A percentile compares a stretch with the other conserved stretches of the same genome.
Conservation (phyloP, 2,329 filamentous ascomycete genomes). For the Colletotrichum sp. region DNA sequence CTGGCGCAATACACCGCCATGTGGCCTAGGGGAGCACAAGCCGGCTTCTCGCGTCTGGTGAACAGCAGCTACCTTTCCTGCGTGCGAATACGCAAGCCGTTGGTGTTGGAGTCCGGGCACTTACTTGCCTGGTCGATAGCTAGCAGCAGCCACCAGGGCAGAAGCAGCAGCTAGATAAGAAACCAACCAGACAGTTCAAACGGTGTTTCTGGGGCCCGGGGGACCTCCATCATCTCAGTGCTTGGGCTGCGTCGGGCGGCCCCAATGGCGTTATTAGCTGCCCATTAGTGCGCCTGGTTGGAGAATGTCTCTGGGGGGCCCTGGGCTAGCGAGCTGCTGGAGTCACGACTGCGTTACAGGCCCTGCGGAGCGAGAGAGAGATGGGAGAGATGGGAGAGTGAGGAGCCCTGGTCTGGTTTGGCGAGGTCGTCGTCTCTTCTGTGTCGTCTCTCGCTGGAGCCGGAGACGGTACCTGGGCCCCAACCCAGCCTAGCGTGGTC, state of each 20-base stretch:
- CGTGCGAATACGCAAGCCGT: neutral
- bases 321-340: slow-evolving; percentile 8
- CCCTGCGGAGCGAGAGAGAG: slow-evolving; percentile 4
- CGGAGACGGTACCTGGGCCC: neutral
- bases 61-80: neutral
- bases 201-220: neutral
- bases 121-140: neutral
- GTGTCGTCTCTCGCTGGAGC: neutral
- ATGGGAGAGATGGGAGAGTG: neutral
- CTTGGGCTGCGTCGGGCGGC: neutral
- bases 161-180: neutral
- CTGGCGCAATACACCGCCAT: neutral
- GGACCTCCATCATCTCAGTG: neutral
- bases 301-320: neutral
- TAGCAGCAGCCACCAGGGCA: neutral
- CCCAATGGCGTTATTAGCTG: slow-evolving; percentile 17
- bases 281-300: neutral
- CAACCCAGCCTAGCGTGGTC: slow-evolving; percentile 3
- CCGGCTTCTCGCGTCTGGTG: neutral
- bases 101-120: neutral
- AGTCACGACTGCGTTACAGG: slow-evolving; percentile 6
- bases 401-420: neutral
- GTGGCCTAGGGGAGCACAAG: neutral
- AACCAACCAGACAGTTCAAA: slow-evolving; percentile 3
- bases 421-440: neutral